Percentiles rank a stretch among this genome's conserved stretches.
phyloP scores from a whole-genome alignment of 352 stramenopile genomes.

The Phytopythium litorale region DNA sequence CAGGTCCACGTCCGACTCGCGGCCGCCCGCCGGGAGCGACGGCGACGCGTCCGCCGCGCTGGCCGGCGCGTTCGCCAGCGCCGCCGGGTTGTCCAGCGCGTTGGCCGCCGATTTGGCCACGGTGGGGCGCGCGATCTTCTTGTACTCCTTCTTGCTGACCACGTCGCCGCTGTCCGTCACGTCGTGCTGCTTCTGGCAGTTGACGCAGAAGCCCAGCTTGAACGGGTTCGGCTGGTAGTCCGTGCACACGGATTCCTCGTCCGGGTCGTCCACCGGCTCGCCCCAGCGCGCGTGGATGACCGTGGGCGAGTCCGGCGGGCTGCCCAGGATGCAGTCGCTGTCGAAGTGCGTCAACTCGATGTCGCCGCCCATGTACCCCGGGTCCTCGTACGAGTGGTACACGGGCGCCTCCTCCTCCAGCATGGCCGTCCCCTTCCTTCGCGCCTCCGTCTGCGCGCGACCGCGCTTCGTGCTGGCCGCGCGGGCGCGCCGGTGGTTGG shows the following conservation, averaged over 20 bases:
- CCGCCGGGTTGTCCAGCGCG: conserved; percentile 72
- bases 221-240: conserved; percentile 85
- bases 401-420: conserved; percentile 37
- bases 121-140: conserved; percentile 70
- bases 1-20: conserved; percentile 83
- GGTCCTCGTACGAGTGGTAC: conserved; percentile 80
- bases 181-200: conserved; percentile 89
- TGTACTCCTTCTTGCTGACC: conserved; percentile 72
- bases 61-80: conserved; percentile 50
- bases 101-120: conserved; percentile 73
- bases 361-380: conserved; percentile 53
- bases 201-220: conserved; percentile 86
- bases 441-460: conserved; percentile 28
- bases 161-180: conserved; percentile 68
- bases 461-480: conserved; percentile 5
- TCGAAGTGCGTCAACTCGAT: conserved; percentile 72
- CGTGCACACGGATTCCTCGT: conserved; percentile 76
- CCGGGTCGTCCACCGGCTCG: conserved; percentile 74
- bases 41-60: conserved; percentile 23
- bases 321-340: conserved; percentile 74
- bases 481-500: conserved; percentile 16
- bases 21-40: conserved; percentile 26
- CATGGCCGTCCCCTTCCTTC: conserved; percentile 14
- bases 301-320: conserved; percentile 63
- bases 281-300: conserved; percentile 86